Conservation (phyloP, 1,139 yeast genomes). For the Scheffersomyces segobiensis region DNA sequence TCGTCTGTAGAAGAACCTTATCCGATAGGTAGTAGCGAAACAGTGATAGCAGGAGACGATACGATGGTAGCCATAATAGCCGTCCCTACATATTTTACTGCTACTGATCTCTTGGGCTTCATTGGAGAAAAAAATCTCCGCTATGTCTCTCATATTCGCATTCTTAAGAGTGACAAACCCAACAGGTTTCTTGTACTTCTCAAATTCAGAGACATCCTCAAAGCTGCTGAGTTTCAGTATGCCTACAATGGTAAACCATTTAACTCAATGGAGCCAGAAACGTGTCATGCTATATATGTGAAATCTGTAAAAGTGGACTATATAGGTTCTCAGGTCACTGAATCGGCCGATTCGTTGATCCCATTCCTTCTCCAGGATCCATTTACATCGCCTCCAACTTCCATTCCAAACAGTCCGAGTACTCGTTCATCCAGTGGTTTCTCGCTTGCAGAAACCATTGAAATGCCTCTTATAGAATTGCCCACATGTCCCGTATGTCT, state of each 20-base stretch:
- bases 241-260: constrained; percentile 73
- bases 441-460: constrained; percentile 16
- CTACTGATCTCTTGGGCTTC: constrained; percentile 79
- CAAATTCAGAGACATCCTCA: constrained; percentile 60
- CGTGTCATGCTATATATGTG: constrained; percentile 75
- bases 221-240: constrained; percentile 64
- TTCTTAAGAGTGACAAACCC: constrained; percentile 65
- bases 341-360: constrained; percentile 34
- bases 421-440: constrained; percentile 3
- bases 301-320: constrained; percentile 52
- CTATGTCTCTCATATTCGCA: constrained; percentile 70
- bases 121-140: constrained; percentile 62
- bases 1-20: background rate
- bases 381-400: constrained; percentile 43
- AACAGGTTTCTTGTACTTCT: constrained; percentile 76
- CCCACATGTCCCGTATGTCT: constrained; percentile 95
- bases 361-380: constrained; percentile 79
- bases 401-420: constrained; percentile 2
- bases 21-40: background rate
- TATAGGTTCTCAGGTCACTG: constrained; percentile 13
- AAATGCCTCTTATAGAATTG: constrained; percentile 48
- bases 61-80: constrained; percentile 79
- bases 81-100: constrained; percentile 84
- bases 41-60: constrained; percentile 42
- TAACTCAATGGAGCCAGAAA: constrained; percentile 87